Evolutionary conservation across 495 filamentous ascomycete genomes (phyloP).

Genomic region (Trichoderma virens): DNA sequence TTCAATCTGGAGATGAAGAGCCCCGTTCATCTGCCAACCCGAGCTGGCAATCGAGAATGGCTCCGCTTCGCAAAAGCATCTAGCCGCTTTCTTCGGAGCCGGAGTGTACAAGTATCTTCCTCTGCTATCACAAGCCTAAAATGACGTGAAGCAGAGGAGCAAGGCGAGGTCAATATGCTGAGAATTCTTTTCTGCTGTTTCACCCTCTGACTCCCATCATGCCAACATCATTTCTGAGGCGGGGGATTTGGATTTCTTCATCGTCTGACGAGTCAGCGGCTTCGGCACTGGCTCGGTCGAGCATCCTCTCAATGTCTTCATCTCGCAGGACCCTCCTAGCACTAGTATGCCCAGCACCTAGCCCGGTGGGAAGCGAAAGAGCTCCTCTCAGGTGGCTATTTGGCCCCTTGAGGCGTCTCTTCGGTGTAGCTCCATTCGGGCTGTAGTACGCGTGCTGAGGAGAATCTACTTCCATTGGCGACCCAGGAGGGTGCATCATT

Average conservation of each 20-base stretch:
- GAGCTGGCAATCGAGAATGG: too few species aligned
- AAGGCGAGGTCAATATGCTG: neutral
- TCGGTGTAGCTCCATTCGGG: conserved; percentile 29
- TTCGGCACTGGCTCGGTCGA: conserved; percentile 28
- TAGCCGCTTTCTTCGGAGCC: too few species aligned
- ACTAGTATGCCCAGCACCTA: conserved; percentile 27
- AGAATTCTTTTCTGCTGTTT: neutral
- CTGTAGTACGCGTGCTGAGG: conserved; percentile 25
- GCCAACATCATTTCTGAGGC: conserved; percentile 28
- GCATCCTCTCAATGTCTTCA: conserved; percentile 40
- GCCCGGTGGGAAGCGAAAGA: conserved; percentile 30
- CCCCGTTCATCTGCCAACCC: too few species aligned
- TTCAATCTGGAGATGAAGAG: too few species aligned
- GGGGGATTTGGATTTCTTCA: conserved; percentile 38
- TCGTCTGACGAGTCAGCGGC: conserved; percentile 38
- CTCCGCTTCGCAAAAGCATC: too few species aligned
- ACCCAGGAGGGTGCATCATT: conserved; percentile 5
- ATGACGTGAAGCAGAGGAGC: neutral
- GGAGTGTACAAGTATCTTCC: neutral
- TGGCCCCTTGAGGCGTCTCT: conserved; percentile 30
- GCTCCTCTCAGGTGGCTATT: conserved; percentile 15
- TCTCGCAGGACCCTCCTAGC: conserved; percentile 29
- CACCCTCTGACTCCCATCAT: conserved; percentile 16
- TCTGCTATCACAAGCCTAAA: neutral
- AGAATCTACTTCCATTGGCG: conserved; percentile 38